Evolutionary conservation across 2,329 filamentous ascomycete genomes (phyloP), one percentile per base, ranked within the genome.

Genomic region (Fusarium praegraminearum): DNA sequence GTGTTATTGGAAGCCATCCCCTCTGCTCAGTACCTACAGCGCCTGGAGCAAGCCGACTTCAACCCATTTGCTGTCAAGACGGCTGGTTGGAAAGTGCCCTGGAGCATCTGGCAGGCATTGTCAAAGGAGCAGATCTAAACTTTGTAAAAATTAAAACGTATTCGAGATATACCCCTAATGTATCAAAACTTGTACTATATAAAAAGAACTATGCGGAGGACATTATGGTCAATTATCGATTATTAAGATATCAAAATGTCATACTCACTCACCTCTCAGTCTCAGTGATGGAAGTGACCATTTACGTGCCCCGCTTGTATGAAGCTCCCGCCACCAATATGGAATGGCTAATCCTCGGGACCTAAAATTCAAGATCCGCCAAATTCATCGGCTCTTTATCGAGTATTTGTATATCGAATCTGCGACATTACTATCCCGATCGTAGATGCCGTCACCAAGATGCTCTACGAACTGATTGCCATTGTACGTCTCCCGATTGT

Each of bases 401-500:
- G 63, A 54, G 45, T 45, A 43, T 45, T 49, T 53, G 45, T 20
- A 47, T 30, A 45, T 63, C 20, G 55, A 68, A 53, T 66, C 61
- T 49, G 61, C 64, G 62, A 68, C 65, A 65, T 67, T 47, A 57
- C 50, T 57, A 63, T 58, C 53, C 47, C 43, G 33, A 33, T 38
- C 35, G 69, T 72, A 73, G 70, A 81, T 77, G 77, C 74, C 74
- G 74, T 73, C 75, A 69, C 73, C 78, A 86, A 80, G 72, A 98
- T 99, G 96, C 85, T 99, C 83, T 99, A 99, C 86, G 96, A 99
- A 85, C 85, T 98, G 78, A 96, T 99, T 81, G 96, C 93, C 80
- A 91, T 98, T 83, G 96, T 98, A 84, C 77, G 91, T 84, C 13
- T n/a, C 6, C n/a, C n/a, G 24, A 26, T 35, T 10, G 22, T n/a